phyloP scores from a whole-genome alignment of 169 alveolate species.

The Cryptosporidium canis region DNA sequence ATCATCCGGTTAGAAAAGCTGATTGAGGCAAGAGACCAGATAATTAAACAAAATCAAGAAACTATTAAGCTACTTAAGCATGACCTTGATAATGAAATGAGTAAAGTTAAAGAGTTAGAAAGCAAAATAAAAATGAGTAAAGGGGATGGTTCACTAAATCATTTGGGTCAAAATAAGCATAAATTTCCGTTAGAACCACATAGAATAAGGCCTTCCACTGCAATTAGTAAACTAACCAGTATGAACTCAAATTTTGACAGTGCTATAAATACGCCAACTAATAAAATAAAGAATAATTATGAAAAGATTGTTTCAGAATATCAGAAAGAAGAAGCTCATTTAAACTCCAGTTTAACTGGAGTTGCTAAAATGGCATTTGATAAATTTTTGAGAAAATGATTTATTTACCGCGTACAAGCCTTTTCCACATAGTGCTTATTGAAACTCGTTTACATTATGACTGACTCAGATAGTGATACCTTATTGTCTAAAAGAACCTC shows the following conservation, averaged over 20 bases:
- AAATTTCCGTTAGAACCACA: background rate
- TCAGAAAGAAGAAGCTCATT: background rate
- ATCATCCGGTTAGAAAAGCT: slow-evolving; percentile 49
- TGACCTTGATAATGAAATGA: slow-evolving; percentile 12
- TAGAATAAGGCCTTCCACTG: slow-evolving; percentile 36
- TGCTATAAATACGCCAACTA: background rate
- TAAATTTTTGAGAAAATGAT: slow-evolving; percentile 5
- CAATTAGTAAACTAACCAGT: background rate
- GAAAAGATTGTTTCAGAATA: background rate
- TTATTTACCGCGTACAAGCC: background rate
- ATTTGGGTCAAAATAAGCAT: background rate
- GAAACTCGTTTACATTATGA: background rate
- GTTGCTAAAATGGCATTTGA: slow-evolving; percentile 71
- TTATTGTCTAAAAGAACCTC: slow-evolving; percentile 5
- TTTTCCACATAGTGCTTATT: background rate
- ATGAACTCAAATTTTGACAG: background rate
- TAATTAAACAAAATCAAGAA: slow-evolving; percentile 57
- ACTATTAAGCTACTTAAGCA: slow-evolving; percentile 4
- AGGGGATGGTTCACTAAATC: background rate
- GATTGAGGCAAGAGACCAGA: slow-evolving; percentile 49
- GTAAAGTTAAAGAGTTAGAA: background rate
- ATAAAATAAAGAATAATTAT: background rate
- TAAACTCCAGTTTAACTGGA: slow-evolving; percentile 1
- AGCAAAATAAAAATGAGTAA: background rate
- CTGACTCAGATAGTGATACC: slow-evolving; percentile 48